Evolutionary conservation across 805 yeast species (phyloP), one percentile per base, ranked within the genome.

Genomic region (Cyberlindnera mycetangii): DNA sequence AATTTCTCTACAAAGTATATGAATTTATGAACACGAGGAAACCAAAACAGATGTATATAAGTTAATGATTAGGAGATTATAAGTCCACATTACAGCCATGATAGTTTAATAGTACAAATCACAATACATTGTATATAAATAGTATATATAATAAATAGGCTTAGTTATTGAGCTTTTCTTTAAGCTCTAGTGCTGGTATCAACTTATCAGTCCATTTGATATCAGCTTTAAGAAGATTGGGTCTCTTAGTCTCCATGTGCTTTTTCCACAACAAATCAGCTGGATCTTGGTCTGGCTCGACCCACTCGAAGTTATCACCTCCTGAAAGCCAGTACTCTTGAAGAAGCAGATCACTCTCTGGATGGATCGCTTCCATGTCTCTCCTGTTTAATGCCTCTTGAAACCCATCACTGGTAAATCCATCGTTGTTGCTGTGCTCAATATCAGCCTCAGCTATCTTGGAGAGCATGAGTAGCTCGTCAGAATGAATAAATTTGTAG

Each of bases 241-340:
- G 54, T 22, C 45, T 45, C 30, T 49, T 47, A 2, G 42, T 37
- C n/a, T 44, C 45, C 7, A 52, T 17, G 16, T 47, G 36, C 16
- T 42, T 14, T 16, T 27, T 47, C 60, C 60, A 57, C 6, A 48
- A 31, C 2, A 80, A 50, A 17, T 82, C 89, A 0, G 93, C 95
- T 0, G 96, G 96, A 58, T 88, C 96, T 58, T 84, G 85, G 59
- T 87, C 96, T 1, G 95, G 95, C 58, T 87, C 96, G 11, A 78
- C 83, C 96, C 96, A 87, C 48, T 83, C 86, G 58, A 85, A 87
- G 12, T 89, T 89, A 43, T 83, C 90, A 24, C 96, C 96, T 7
- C 88, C 86, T 33, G 84, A 74, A 59, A 86, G 79, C 96, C 96
- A 87, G 65, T 86, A 87, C 54, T 89, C 95, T 58, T 86, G 85